Base-by-base conservation (phyloP, 495 filamentous ascomycete species). In the Penicillium goetzii region DNA sequence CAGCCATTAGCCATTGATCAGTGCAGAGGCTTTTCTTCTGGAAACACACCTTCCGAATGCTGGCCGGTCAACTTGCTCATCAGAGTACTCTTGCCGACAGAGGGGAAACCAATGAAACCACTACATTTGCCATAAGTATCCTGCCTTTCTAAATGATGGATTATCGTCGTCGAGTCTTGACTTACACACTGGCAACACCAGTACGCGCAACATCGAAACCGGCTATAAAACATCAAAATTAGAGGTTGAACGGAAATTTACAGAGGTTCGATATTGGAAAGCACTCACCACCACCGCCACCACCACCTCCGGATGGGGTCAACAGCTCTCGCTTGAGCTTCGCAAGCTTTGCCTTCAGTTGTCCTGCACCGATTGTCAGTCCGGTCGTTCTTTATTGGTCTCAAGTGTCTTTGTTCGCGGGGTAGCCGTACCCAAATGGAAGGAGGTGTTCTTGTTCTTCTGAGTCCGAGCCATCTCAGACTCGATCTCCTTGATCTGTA, bases 171-270 rank as follows among this genome's bases (percentile, higher is more conserved):
- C 21, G 32, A 9, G 21, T 15, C 23, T 51, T 81, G 61, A 92
- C 92, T 66, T 89, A 92, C 81, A 97, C 86, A 83, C 90, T 94
- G 61, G 95, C 95, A 63, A 98, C 95, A 85, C 95, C 95, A 52
- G 95, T 99, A 78, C 95, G 88, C 47, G 96, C 96, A 67, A 99
- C 95, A 81, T 99, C 95, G 83, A 99, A 99, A 58, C 95, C 95
- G 70, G 89, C 90, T 89, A 45, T 4, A 68, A 17, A 51, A 23
- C 50, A 52, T 54, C 53, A 43, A 41, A 41, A 50, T 82, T 72
- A 80, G 73, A 64, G 32, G 32, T 30, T 43, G 41, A 32, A 25
- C 58, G 34, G 52, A 40, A 58, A 47, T 28, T 33, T n/a, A 32
- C 7, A 45, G 33, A 34, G 28, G 11, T 3, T 12, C 47, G 12